A percentile compares a stretch with the other conserved stretches of the same genome.
These are phyloP conservation scores for Suillus fuscotomentosus DNA, from an alignment of 768 basidiomycete species.

Conservation along the genomic window DNA sequence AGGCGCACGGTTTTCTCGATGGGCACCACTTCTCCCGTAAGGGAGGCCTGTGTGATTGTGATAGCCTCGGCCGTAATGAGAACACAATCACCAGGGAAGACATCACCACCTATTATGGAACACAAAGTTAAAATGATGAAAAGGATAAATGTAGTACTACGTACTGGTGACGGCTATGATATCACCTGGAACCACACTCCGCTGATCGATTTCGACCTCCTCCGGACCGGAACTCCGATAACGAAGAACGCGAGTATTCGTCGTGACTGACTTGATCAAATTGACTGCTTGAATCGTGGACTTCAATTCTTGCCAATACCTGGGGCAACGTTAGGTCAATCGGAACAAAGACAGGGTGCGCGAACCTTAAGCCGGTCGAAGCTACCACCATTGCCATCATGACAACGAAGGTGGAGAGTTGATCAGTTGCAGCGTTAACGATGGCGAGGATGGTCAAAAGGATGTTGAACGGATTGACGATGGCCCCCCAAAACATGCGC, in stretches of 20 bases:
- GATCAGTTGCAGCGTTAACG: constrained; percentile 32
- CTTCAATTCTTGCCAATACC: constrained; percentile 34
- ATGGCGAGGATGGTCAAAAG: constrained; percentile 29
- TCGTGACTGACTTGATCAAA: constrained; percentile 32
- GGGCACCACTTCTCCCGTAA: constrained; percentile 36
- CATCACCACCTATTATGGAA: constrained; percentile 28
- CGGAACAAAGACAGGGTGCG: neutral
- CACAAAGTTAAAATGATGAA: neutral
- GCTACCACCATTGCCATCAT: constrained; percentile 36
- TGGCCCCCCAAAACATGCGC: constrained; percentile 28
- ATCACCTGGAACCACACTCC: constrained; percentile 32
- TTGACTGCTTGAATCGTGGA: constrained; percentile 35
- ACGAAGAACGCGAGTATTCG: constrained; percentile 32
- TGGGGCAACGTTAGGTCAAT: neutral
- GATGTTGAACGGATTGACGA: constrained; percentile 36
- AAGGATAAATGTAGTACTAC: neutral
- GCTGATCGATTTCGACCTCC: constrained; percentile 30
- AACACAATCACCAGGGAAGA: constrained; percentile 36
- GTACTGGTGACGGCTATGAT: constrained; percentile 29
- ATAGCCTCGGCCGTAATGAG: constrained; percentile 33
- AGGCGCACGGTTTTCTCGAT: constrained; percentile 28
- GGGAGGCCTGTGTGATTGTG: constrained; percentile 34
- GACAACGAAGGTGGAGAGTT: constrained; percentile 31
- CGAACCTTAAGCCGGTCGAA: constrained; percentile 31
- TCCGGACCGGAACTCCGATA: constrained; percentile 15